Evolutionary conservation across 345 rosid species (phyloP), one percentile per base, ranked within the genome.

Genomic region (Angophora floribunda): DNA sequence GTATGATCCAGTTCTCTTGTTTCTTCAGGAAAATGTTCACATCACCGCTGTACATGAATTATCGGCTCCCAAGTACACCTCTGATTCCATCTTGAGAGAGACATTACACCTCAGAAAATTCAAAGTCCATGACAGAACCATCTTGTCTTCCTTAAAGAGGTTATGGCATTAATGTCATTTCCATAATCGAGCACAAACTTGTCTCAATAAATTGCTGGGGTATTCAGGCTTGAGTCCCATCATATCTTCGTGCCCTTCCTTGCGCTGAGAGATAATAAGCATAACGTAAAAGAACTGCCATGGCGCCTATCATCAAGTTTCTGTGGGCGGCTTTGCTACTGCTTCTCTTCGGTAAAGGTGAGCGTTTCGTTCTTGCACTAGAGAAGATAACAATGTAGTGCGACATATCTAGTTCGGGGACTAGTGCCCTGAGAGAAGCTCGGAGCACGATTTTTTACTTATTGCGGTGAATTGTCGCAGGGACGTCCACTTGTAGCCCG

Each of bases 401-500:
- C 11, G 80, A 10, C 80, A 36, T 17, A 9, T 70, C 2, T 6
- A 16, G 80, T 17, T 70, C 41, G 4, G 78, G 36, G 78, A 61
- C 16, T 32, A 11, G 13, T 13, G 41, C 41, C 75, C n/a, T 7
- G 19, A 3, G 44, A 36, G 80, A 70, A 9, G 80, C 24, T 32
- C 7, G 0, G 0, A 32, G 80, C 3, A 10, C 79, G 45, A 70
- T 12, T 32, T 59, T 65, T 32, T 21, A 5, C 80, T 32, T 4
- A 4, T 32, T 19, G 0, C 0, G 4, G 80, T 9, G 24, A 70
- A 32, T 32, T 32, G 32, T 70, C 10, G 80, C 80, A 16, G 47
- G 80, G 80, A 15, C 21, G 80, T 9, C 32, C 1, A 5, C 80
- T 70, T 32, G 45, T 32, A 41, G 44, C 0, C 45, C 12, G 13